Conservation (phyloP, 352 stramenopile species). For the Globisporangium barbulae region DNA sequence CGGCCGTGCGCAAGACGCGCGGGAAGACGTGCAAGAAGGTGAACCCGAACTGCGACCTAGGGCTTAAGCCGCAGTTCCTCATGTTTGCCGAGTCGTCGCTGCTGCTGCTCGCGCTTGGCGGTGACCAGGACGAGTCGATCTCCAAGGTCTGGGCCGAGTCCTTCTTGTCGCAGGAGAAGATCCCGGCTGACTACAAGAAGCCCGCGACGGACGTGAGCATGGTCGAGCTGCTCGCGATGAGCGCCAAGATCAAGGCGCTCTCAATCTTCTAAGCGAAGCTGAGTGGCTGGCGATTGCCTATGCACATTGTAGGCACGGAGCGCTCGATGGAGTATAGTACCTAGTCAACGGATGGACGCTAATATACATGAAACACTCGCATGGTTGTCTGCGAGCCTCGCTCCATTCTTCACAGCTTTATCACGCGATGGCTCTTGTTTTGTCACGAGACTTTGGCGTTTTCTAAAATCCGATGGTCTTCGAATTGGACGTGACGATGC, state of each 20-base stretch:
- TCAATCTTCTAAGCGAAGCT: constrained; percentile 5
- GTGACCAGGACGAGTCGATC: constrained; percentile 18
- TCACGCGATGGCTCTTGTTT: too few species aligned
- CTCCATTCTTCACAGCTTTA: too few species aligned
- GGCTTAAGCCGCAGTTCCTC: constrained; percentile 17
- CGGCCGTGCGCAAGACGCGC: constrained; percentile 9
- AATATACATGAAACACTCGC: too few species aligned
- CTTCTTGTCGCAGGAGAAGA: constrained; percentile 31
- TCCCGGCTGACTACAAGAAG: constrained; percentile 26
- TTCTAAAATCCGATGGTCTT: too few species aligned
- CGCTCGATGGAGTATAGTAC: background rate
- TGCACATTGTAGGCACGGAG: background rate
- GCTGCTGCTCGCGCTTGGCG: constrained; percentile 24
- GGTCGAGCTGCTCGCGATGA: constrained; percentile 10
- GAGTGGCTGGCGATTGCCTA: background rate
- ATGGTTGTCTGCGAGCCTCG: too few species aligned
- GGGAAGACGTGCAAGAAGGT: constrained; percentile 12
- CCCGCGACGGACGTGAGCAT: constrained; percentile 17
- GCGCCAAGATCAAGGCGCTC: constrained; percentile 18
- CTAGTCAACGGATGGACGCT: background rate
- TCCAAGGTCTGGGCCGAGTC: constrained; percentile 12
- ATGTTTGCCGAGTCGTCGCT: constrained; percentile 31
- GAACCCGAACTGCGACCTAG: constrained; percentile 22
- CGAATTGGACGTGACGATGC: too few species aligned
- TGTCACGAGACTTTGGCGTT: too few species aligned